A percentile compares a stretch with the other conserved stretches of the same genome.
Conservation (phyloP, 2,329 filamentous ascomycete species). For the Cercospora sojina region DNA sequence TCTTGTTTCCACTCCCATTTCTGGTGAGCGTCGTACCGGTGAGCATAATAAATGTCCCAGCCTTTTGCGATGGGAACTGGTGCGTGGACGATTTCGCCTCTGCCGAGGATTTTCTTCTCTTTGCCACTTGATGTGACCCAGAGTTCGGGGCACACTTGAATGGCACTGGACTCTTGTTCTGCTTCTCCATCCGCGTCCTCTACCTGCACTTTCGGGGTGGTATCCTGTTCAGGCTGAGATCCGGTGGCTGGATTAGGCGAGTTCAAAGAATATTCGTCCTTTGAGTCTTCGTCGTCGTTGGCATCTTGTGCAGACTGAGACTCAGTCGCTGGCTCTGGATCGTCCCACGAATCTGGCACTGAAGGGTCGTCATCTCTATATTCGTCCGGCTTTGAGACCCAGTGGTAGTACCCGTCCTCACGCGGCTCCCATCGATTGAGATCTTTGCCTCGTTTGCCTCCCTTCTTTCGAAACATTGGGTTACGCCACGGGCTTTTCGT, state of each 20-base stretch:
- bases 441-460: not conserved
- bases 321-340: not conserved
- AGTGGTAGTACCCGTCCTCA: not conserved
- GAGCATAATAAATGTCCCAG: not conserved
- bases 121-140: not conserved
- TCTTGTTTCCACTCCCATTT: not conserved
- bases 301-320: not conserved
- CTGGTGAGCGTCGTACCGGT: not conserved
- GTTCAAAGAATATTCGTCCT: no score
- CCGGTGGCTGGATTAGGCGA: no score
- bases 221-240: not conserved
- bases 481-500: not conserved
- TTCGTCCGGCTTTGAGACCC: not conserved
- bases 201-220: not conserved
- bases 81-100: not conserved
- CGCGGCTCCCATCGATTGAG: not conserved
- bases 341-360: not conserved
- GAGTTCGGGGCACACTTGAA: not conserved
- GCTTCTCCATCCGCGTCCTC: not conserved
- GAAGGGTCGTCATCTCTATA: not conserved
- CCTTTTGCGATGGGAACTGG: not conserved
- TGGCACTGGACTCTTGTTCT: not conserved
- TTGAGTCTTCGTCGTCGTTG: no score
- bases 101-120: not conserved
- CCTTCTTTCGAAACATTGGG: not conserved